phyloP scores from a whole-genome alignment of 768 basidiomycete species.

The Leccinum barrowsii region DNA sequence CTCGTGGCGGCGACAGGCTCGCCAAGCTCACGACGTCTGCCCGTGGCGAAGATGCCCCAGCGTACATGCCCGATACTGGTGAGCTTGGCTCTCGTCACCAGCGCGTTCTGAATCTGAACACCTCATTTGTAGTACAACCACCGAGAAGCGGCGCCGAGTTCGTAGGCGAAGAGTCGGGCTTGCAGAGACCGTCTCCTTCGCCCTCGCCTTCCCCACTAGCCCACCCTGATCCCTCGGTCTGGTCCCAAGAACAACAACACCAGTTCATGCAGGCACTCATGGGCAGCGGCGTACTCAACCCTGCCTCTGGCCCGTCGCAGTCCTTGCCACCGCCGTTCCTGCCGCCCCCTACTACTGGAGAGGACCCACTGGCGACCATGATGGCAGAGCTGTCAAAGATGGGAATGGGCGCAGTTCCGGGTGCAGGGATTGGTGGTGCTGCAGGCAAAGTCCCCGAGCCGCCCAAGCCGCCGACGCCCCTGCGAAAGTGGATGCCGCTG shows the following conservation, averaged over 20 bases:
- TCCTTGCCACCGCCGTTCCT: background rate
- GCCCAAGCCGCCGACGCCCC: conserved; percentile 37
- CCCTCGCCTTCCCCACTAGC: conserved; percentile 14
- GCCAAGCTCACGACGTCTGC: conserved; percentile 76
- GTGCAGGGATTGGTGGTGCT: background rate
- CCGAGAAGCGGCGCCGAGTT: conserved; percentile 26
- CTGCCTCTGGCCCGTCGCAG: conserved; percentile 21
- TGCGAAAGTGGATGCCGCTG: conserved; percentile 63
- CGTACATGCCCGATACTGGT: conserved; percentile 48
- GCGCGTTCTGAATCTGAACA: background rate
- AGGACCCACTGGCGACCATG: conserved; percentile 48
- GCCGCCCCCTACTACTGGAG: conserved; percentile 15
- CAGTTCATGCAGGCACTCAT: conserved; percentile 69
- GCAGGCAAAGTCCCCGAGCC: conserved; percentile 28
- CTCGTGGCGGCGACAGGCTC: conserved; percentile 67
- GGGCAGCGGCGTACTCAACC: conserved; percentile 29
- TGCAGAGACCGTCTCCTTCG: conserved; percentile 26
- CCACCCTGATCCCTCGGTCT: conserved; percentile 53
- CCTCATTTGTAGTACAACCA: conserved; percentile 8
- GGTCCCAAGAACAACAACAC: conserved; percentile 66
- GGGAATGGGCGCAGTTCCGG: conserved; percentile 26
- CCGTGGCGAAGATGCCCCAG: conserved; percentile 63
- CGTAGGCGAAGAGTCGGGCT: conserved; percentile 34
- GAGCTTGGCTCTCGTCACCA: background rate
- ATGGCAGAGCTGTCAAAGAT: conserved; percentile 31